Percentiles rank a stretch among this genome's conserved stretches.
These are phyloP conservation scores for Pseudogymnoascus destructans DNA, from an alignment of 2,329 filamentous ascomycete genomes.

Conservation along the genomic window DNA sequence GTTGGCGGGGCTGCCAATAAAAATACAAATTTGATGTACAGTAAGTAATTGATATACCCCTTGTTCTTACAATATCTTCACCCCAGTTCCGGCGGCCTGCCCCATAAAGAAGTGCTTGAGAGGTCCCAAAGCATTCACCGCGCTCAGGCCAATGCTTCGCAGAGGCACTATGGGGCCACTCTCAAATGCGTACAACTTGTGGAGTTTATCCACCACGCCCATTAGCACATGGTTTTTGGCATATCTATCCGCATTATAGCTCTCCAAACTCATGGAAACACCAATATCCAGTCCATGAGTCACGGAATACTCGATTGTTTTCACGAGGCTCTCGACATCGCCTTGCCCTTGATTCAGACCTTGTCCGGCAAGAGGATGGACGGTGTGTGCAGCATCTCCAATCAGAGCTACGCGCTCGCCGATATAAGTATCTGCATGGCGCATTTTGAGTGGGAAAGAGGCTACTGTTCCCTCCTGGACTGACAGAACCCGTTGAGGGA, in stretches of 20 bases:
- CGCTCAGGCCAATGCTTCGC: slow-evolving; percentile 61
- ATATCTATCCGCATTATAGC: slow-evolving; percentile 72
- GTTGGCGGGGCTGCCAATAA: not conserved
- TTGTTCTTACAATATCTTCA: slow-evolving; percentile 30
- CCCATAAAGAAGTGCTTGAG: slow-evolving; percentile 83
- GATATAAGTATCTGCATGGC: slow-evolving; percentile 89
- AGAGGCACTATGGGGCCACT: slow-evolving; percentile 69
- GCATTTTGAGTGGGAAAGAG: slow-evolving; percentile 80
- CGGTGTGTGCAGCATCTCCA: slow-evolving; percentile 87
- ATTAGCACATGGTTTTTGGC: slow-evolving; percentile 67
- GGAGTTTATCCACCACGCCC: slow-evolving; percentile 76
- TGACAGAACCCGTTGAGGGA: slow-evolving; percentile 53
- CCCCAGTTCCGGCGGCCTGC: slow-evolving; percentile 44
- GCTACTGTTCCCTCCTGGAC: slow-evolving; percentile 73
- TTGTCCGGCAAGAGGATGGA: slow-evolving; percentile 89
- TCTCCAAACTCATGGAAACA: slow-evolving; percentile 60
- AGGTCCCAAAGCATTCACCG: slow-evolving; percentile 60
- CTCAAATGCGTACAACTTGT: slow-evolving; percentile 78
- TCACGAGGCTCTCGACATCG: slow-evolving; percentile 68
- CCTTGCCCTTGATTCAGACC: slow-evolving; percentile 88
- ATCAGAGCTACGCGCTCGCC: slow-evolving; percentile 83
- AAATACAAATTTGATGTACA: slow-evolving; percentile 3
- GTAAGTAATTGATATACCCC: not conserved
- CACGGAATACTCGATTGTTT: slow-evolving; percentile 63
- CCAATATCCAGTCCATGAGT: slow-evolving; percentile 81